phyloP scores from a whole-genome alignment of 129 eudicot species.

The Chrysanthemum seticuspe region DNA sequence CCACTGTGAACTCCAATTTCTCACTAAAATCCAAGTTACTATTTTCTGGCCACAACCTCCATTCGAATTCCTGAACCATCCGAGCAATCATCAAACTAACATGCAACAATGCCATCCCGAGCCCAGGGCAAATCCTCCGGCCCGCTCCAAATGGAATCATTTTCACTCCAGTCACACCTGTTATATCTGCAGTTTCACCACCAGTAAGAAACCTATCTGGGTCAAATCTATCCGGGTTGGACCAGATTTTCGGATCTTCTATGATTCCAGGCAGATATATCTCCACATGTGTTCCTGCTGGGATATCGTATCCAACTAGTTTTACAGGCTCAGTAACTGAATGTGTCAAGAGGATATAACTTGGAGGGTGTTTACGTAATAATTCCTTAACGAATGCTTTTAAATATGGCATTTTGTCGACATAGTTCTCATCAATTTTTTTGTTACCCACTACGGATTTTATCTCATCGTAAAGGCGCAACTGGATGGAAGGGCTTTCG shows the following conservation, averaged over 20 bases:
- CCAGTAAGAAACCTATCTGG: slow-evolving; percentile 82
- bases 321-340: slow-evolving; percentile 65
- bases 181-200: slow-evolving; percentile 70
- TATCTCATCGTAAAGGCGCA: slow-evolving; percentile 53
- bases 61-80: slow-evolving; percentile 87
- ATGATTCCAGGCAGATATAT: slow-evolving; percentile 63
- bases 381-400: slow-evolving; percentile 79
- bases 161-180: slow-evolving; percentile 62
- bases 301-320: slow-evolving; percentile 70
- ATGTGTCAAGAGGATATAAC: slow-evolving; percentile 71
- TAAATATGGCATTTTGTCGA: slow-evolving; percentile 63
- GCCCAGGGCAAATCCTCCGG: slow-evolving; percentile 88
- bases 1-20: slow-evolving; percentile 83
- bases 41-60: slow-evolving; percentile 65
- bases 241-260: slow-evolving; percentile 82
- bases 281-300: slow-evolving; percentile 63
- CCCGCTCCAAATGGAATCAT: slow-evolving; percentile 93
- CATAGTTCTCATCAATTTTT: slow-evolving; percentile 60
- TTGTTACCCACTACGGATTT: slow-evolving; percentile 35
- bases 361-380: slow-evolving; percentile 88
- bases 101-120: slow-evolving; percentile 73
- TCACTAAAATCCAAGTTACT: slow-evolving; percentile 68
- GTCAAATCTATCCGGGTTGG: slow-evolving; percentile 59
- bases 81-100: slow-evolving; percentile 76
- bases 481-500: slow-evolving; percentile 62